Evolutionary conservation across 78 protist genomes (phyloP).

Genomic region (Pigoraptor vietnamica): DNA sequence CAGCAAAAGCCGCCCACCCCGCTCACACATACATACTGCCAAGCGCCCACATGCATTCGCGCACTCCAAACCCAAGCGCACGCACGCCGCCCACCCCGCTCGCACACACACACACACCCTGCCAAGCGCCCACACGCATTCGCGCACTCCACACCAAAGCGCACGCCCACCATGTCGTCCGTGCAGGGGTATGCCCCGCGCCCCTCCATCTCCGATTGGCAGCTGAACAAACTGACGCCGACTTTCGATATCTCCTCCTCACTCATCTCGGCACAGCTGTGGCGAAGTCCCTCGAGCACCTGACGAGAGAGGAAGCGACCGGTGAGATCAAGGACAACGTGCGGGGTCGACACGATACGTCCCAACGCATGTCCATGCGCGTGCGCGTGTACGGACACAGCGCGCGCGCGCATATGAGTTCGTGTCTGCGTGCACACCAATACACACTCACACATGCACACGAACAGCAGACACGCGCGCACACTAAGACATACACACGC

Average conservation of each 20-base stretch:
- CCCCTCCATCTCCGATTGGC: neutral
- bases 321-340: neutral
- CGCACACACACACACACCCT: neutral
- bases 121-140: neutral
- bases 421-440: no score
- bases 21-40: no score
- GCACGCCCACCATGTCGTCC: neutral
- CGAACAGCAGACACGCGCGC: neutral
- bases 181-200: neutral
- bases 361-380: neutral
- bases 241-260: neutral
- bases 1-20: no score
- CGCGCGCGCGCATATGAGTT: no score
- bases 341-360: neutral
- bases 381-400: neutral
- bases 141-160: neutral
- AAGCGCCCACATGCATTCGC: no score
- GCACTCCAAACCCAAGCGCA: no score
- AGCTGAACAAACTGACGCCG: neutral
- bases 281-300: neutral
- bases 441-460: neutral
- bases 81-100: no score
- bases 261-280: neutral
- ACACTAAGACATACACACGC: neutral
- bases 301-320: neutral